A percentile compares a stretch with the other conserved stretches of the same genome.
Conservation (phyloP, 2,329 filamentous ascomycete species). For the Clarireedia monteithiana region DNA sequence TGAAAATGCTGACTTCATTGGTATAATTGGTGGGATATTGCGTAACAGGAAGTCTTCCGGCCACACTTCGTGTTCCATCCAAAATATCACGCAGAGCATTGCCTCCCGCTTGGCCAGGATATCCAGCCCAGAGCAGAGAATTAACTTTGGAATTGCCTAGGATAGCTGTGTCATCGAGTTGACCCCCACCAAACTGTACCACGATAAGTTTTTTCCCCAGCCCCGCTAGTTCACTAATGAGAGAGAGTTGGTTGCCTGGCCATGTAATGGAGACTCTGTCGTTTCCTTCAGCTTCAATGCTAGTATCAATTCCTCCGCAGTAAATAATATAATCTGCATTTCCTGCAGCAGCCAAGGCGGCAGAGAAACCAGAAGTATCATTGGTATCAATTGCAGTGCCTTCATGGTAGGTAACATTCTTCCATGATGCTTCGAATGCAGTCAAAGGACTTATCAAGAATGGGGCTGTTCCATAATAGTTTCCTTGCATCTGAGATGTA, state of each 20-base stretch:
- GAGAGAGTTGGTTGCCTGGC: conserved; percentile 42
- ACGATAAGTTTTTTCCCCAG: conserved; percentile 42
- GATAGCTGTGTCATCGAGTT: conserved; percentile 39
- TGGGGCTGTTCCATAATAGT: conserved; percentile 18
- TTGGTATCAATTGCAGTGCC: conserved; percentile 21
- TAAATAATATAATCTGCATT: conserved; percentile 44
- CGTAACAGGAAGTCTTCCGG: conserved; percentile 44
- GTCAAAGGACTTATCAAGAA: conserved; percentile 30
- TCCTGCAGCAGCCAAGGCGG: not conserved
- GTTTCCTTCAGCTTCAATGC: conserved; percentile 40
- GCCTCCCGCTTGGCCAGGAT: conserved; percentile 53
- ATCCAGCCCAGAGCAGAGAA: conserved; percentile 49
- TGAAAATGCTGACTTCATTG: conserved; percentile 42
- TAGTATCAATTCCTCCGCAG: conserved; percentile 46
- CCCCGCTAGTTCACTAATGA: conserved; percentile 40
- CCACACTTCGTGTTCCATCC: conserved; percentile 33
- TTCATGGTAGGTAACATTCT: conserved; percentile 28
- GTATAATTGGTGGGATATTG: conserved; percentile 49
- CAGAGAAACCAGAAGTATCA: not conserved
- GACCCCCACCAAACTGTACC: conserved; percentile 37
- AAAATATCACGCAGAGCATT: conserved; percentile 46
- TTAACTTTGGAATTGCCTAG: conserved; percentile 40
- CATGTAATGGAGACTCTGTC: conserved; percentile 45
- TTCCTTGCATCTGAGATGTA: conserved; percentile 23
- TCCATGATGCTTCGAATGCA: conserved; percentile 32